These are phyloP conservation scores for Colletotrichum trifolii DNA, from an alignment of 2,329 filamentous ascomycete genomes.

Conservation along the genomic window DNA sequence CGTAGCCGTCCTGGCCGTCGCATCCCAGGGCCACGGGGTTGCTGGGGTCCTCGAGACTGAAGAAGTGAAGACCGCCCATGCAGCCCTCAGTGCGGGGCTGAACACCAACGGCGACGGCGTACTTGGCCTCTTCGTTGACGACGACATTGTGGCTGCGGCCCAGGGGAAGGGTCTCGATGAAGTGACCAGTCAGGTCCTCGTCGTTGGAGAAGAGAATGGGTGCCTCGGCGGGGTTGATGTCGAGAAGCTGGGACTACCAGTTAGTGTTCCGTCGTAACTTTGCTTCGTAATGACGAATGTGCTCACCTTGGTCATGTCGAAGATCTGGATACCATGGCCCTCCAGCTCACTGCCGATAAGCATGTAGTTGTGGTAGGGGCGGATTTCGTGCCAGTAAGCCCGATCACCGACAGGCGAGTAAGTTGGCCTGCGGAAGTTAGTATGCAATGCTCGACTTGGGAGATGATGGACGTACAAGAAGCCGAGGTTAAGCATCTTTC, in stretches of 20 bases:
- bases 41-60: conserved; percentile 62
- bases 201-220: conserved; percentile 44
- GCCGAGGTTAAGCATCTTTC: conserved; percentile 56
- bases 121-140: conserved; percentile 57
- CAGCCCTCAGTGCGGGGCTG: conserved; percentile 50
- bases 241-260: conserved; percentile 45
- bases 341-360: conserved; percentile 52
- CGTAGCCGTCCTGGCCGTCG: conserved; percentile 63
- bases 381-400: conserved; percentile 49
- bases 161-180: conserved; percentile 42
- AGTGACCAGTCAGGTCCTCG: conserved; percentile 45
- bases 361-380: conserved; percentile 46
- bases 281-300: no score
- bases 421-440: conserved; percentile 14
- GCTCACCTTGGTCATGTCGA: conserved; percentile 64
- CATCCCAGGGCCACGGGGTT: conserved; percentile 64
- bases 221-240: conserved; percentile 50
- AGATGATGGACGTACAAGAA: conserved; percentile 44
- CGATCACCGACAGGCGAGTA: conserved; percentile 33
- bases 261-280: background rate
- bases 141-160: conserved; percentile 63
- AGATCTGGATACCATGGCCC: conserved; percentile 68
- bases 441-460: background rate
- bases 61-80: conserved; percentile 63
- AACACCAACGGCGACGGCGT: conserved; percentile 54